These are phyloP conservation scores for Fagopyrum tataricum DNA, from an alignment of 148 eudicot species.

Conservation along the genomic window DNA sequence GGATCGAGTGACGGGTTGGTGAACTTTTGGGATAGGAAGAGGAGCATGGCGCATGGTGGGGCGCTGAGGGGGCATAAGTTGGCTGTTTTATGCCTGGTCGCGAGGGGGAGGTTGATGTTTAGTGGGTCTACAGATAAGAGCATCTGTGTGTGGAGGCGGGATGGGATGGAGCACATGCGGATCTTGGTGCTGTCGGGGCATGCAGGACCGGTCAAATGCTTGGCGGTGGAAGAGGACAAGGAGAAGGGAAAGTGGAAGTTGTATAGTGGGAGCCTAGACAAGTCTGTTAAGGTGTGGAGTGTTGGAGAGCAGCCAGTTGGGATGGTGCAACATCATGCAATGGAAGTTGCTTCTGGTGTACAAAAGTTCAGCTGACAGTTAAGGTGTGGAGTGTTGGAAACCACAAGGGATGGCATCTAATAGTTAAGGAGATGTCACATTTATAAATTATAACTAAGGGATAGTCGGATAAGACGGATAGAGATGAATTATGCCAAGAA, in stretches of 20 bases:
- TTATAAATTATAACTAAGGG: too few relatives aligned
- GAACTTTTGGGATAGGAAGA: conserved; percentile 13
- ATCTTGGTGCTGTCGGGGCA: conserved; percentile 12
- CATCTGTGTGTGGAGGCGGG: conserved; percentile 18
- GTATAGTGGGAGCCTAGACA: conserved; percentile 19
- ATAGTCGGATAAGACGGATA: too few relatives aligned
- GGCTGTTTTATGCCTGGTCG: conserved; percentile 15
- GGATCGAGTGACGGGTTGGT: conserved; percentile 18
- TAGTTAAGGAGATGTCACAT: too few relatives aligned
- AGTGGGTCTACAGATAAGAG: conserved; percentile 19
- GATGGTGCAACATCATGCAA: too few relatives aligned
- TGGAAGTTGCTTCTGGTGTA: too few relatives aligned
- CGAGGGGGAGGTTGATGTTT: conserved; percentile 13
- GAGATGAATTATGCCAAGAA: too few relatives aligned
- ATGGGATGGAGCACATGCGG: background rate
- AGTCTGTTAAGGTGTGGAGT: conserved; percentile 18
- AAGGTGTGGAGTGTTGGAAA: too few relatives aligned
- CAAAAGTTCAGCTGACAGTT: too few relatives aligned
- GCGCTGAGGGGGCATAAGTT: conserved; percentile 15
- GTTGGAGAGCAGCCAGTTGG: background rate
- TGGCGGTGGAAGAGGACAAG: conserved; percentile 12
- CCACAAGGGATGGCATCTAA: too few relatives aligned
- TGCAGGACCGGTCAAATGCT: conserved; percentile 17
- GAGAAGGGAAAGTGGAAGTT: conserved; percentile 10
- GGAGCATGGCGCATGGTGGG: conserved; percentile 9